These are phyloP conservation scores for Beverwykella pulmonaria DNA, from an alignment of 495 filamentous ascomycete genomes.

Conservation along the genomic window DNA sequence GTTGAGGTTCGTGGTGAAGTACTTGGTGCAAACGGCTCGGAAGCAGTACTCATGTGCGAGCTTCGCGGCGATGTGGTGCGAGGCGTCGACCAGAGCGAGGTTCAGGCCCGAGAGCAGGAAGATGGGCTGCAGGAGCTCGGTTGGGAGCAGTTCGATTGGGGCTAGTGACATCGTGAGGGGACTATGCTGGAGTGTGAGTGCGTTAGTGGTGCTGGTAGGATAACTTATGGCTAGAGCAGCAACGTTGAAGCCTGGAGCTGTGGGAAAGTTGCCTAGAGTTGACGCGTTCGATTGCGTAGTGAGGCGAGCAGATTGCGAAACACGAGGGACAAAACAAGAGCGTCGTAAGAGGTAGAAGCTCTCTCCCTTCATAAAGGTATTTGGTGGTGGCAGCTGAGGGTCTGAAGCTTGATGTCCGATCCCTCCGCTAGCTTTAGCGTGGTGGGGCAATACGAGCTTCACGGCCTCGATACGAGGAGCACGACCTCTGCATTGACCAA, in stretches of 20 bases:
- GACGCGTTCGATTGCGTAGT: constrained; percentile 4
- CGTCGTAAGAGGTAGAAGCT: too few relatives aligned
- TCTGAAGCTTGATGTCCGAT: too few relatives aligned
- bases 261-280: constrained; percentile 6
- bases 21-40: constrained; percentile 22
- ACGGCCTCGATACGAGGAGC: too few relatives aligned
- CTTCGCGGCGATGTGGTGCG: constrained; percentile 27
- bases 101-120: constrained; percentile 26
- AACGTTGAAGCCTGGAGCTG: constrained; percentile 17
- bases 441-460: too few relatives aligned
- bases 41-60: constrained; percentile 25
- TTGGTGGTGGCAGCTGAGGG: too few relatives aligned
- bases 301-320: not conserved
- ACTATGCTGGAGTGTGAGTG: not conserved
- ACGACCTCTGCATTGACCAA: too few relatives aligned
- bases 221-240: constrained; percentile 3
- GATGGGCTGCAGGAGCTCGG: constrained; percentile 34
- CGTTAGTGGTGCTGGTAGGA: not conserved
- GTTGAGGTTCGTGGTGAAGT: constrained; percentile 12
- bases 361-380: too few relatives aligned
- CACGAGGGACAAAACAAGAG: not conserved
- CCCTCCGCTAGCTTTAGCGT: too few relatives aligned
- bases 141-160: constrained; percentile 30
- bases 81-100: constrained; percentile 22
- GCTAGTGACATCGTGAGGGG: constrained; percentile 10